Conservation (phyloP, 2,329 filamentous ascomycete species). For the Fusarium sterilihyphosum region DNA sequence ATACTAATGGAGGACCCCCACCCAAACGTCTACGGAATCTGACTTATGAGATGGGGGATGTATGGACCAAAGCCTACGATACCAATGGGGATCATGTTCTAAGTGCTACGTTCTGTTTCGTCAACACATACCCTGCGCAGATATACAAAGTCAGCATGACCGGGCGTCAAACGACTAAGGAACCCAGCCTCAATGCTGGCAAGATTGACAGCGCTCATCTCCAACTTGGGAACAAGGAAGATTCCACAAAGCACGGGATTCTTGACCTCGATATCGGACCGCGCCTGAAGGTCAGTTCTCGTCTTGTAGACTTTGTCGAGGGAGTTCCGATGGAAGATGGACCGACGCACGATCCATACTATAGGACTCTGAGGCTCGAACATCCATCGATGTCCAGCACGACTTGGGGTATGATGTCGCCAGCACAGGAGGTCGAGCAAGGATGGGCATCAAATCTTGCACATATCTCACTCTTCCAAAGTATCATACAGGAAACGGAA, state of each 20-base stretch:
- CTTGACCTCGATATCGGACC: neutral
- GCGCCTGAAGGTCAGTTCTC: neutral
- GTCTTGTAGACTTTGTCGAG: neutral
- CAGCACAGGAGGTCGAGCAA: neutral
- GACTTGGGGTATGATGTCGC: neutral
- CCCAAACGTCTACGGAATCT: too few species aligned
- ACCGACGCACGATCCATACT: neutral
- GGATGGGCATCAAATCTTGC: neutral
- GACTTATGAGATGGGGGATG: too few species aligned
- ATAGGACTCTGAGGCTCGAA: neutral
- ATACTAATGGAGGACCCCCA: too few species aligned
- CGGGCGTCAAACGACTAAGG: neutral
- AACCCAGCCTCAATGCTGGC: neutral
- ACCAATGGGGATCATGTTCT: too few species aligned
- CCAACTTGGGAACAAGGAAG: neutral
- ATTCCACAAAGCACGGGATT: neutral
- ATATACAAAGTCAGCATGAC: conserved; percentile 6
- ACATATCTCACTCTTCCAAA: neutral
- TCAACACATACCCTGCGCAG: neutral
- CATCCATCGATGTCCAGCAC: neutral
- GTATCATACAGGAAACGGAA: neutral
- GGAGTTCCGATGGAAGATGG: neutral
- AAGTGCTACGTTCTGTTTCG: too few species aligned
- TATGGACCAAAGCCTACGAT: too few species aligned
- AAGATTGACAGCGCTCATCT: neutral